phyloP scores from a whole-genome alignment of 1,284 basidiomycete genomes.

The Puccinia polysora region DNA sequence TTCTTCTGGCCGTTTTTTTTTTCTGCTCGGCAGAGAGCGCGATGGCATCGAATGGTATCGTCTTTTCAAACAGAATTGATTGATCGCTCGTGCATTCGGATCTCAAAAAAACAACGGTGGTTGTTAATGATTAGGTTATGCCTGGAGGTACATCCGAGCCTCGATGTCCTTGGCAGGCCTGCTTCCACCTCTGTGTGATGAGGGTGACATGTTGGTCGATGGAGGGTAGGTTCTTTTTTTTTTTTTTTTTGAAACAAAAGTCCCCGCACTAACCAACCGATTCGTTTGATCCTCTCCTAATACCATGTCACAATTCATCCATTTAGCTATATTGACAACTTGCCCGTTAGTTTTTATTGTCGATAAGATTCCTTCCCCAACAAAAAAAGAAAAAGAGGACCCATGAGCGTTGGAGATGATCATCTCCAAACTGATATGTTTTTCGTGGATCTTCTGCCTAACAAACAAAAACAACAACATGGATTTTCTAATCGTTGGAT shows the following conservation, averaged over 20 bases:
- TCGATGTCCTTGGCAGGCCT: conserved; percentile 97
- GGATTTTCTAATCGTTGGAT: conserved; percentile 42
- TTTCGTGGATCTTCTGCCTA: too few species aligned
- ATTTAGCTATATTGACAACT: conserved; percentile 68
- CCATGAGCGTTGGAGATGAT: too few species aligned
- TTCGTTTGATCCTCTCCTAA: conserved; percentile 74
- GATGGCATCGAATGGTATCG: too few species aligned
- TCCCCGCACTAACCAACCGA: not conserved
- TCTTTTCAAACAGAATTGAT: too few species aligned
- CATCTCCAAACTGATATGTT: not conserved
- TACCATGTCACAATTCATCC: conserved; percentile 50
- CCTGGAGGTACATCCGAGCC: conserved; percentile 65
- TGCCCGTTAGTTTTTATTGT: conserved; percentile 62
- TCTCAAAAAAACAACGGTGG: too few species aligned
- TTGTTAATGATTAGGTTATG: conserved; percentile 48
- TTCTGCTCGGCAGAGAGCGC: too few species aligned
- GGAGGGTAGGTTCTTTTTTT: conserved; percentile 48
- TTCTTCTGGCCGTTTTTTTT: not conserved
- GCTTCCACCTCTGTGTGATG: conserved; percentile 88
- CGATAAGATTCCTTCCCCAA: too few species aligned
- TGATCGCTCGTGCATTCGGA: too few species aligned
- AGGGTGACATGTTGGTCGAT: conserved; percentile 64
- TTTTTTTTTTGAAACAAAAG: not conserved
- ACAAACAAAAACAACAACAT: not conserved
- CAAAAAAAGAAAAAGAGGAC: too few species aligned